Conservation (phyloP, 2,329 filamentous ascomycete genomes). For the Dactylonectria macrodidyma region DNA sequence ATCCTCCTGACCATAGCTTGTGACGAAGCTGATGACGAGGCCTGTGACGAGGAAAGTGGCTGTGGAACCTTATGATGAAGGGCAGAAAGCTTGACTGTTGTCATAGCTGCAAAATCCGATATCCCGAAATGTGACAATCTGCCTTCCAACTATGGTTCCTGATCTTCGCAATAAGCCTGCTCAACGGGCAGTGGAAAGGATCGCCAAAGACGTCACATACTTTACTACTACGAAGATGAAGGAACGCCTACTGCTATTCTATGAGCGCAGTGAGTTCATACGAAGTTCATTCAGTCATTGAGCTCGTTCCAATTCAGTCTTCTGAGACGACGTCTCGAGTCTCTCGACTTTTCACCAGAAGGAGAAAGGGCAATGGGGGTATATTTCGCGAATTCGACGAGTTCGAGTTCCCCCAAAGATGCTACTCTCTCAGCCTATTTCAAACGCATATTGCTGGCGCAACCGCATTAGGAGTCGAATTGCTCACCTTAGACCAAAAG, state of each 20-base stretch:
- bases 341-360: constrained; percentile 74
- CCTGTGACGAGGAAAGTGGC: too few relatives aligned
- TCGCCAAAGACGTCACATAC: constrained; percentile 95
- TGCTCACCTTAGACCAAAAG: constrained; percentile 97
- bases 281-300: constrained; percentile 97
- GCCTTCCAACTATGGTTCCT: constrained; percentile 73
- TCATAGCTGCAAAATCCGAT: too few relatives aligned
- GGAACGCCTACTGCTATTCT: constrained; percentile 93
- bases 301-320: constrained; percentile 94
- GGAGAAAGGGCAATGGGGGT: constrained; percentile 82
- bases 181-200: constrained; percentile 89
- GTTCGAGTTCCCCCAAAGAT: constrained; percentile 97
- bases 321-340: constrained; percentile 84
- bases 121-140: too few relatives aligned
- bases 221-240: constrained; percentile 98
- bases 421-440: constrained; percentile 95
- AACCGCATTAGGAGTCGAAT: constrained; percentile 93
- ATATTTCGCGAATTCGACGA: constrained; percentile 99
- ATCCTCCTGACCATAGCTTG: too few relatives aligned
- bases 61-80: too few relatives aligned
- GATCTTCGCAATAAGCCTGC: constrained; percentile 78
- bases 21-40: too few relatives aligned
- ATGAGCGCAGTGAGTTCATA: constrained; percentile 94
- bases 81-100: too few relatives aligned
- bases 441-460: constrained; percentile 93